Conservation (phyloP, 495 filamentous ascomycete genomes). For the Penicillium parvum region DNA sequence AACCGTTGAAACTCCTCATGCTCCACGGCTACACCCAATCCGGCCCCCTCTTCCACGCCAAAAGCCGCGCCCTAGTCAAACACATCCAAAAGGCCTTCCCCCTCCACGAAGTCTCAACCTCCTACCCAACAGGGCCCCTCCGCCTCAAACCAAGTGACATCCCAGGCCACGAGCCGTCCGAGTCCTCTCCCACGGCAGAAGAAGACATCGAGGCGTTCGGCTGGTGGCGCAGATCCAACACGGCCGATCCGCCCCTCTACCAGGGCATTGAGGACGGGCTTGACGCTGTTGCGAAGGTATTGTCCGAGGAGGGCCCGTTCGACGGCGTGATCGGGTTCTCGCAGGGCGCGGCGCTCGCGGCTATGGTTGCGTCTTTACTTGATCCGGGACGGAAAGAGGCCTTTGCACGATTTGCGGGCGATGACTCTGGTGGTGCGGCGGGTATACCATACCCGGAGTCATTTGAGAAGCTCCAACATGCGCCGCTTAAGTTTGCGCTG, state of each 20-base stretch:
- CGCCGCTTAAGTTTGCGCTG: constrained; percentile 71
- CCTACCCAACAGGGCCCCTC: constrained; percentile 51
- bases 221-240: constrained; percentile 73
- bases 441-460: constrained; percentile 46
- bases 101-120: constrained; percentile 46
- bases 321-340: constrained; percentile 75
- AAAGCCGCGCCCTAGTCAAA: constrained; percentile 84
- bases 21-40: constrained; percentile 84
- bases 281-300: constrained; percentile 49
- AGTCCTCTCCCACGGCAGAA: constrained; percentile 31
- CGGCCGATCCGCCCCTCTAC: constrained; percentile 52
- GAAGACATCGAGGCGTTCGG: constrained; percentile 61
- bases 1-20: constrained; percentile 53
- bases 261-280: constrained; percentile 63
- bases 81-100: constrained; percentile 68
- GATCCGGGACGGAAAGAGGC: constrained; percentile 50
- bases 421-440: constrained; percentile 16
- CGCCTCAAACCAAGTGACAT: constrained; percentile 63
- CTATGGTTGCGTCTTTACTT: constrained; percentile 61
- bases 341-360: constrained; percentile 64
- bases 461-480: constrained; percentile 50
- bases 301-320: constrained; percentile 57
- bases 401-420: constrained; percentile 36
- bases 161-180: constrained; percentile 54
- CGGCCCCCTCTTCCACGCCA: constrained; percentile 78